A percentile compares a stretch with the other conserved stretches of the same genome.
Evolutionary conservation across 2,329 filamentous ascomycete species (phyloP).

Genomic region (Mariannaea elegans): DNA sequence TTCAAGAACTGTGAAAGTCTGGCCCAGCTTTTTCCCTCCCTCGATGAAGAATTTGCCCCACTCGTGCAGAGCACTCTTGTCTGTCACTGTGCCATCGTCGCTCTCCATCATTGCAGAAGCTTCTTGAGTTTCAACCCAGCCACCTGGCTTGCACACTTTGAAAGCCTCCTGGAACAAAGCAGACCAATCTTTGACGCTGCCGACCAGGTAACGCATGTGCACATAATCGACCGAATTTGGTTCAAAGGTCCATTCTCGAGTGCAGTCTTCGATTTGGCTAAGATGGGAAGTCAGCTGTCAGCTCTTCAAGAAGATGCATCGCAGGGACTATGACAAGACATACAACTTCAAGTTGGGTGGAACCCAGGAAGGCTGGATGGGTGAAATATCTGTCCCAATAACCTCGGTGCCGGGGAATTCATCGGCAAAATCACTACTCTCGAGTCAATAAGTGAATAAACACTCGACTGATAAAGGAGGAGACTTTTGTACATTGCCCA

Average conservation of each 20-base stretch:
- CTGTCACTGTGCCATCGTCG: conserved; percentile 44
- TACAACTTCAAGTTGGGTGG: conserved; percentile 27
- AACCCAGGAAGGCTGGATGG: conserved; percentile 28
- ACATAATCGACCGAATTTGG: conserved; percentile 63
- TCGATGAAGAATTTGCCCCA: conserved; percentile 44
- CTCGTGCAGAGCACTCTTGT: conserved; percentile 38
- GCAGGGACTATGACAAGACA: background rate
- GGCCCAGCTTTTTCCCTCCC: conserved; percentile 41
- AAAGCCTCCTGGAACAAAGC: conserved; percentile 61
- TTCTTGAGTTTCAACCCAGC: conserved; percentile 49
- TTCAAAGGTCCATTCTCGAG: conserved; percentile 41
- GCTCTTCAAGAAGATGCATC: background rate
- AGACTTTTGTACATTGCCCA: conserved; percentile 25
- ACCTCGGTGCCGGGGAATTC: conserved; percentile 14
- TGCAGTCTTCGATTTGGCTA: conserved; percentile 32
- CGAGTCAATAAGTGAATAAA: background rate
- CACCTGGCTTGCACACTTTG: conserved; percentile 64
- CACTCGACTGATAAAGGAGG: too few species aligned
- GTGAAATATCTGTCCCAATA: conserved; percentile 28
- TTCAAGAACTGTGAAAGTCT: conserved; percentile 40
- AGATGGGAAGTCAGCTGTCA: background rate
- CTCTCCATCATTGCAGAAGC: conserved; percentile 40
- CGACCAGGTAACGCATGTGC: conserved; percentile 65
- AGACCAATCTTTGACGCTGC: conserved; percentile 65
- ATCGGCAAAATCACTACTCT: conserved; percentile 25